phyloP scores from a whole-genome alignment of 164 flowering plant species.

The Litsea cubeba region DNA sequence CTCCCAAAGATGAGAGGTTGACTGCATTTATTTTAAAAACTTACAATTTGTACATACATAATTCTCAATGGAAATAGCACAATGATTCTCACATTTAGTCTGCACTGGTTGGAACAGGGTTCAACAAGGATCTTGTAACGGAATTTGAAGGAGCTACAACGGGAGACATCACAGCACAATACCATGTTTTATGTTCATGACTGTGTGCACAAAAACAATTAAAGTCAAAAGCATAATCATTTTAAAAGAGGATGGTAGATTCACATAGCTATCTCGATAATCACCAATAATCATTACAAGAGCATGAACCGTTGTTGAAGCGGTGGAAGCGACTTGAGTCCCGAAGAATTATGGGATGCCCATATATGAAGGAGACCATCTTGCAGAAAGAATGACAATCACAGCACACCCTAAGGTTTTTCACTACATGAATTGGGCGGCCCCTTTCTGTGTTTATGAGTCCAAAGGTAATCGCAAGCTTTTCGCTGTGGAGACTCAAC shows the following conservation, averaged over 20 bases:
- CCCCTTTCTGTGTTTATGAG: slow-evolving; percentile 13
- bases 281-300: slow-evolving; percentile 32
- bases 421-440: slow-evolving; percentile 22
- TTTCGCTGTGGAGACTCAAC: slow-evolving; percentile 22
- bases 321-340: slow-evolving; percentile 29
- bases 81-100: too few relatives aligned
- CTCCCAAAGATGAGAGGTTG: too few relatives aligned
- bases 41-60: too few relatives aligned
- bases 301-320: slow-evolving; percentile 25
- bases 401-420: slow-evolving; percentile 24
- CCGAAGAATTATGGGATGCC: slow-evolving; percentile 16
- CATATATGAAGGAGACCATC: slow-evolving; percentile 18
- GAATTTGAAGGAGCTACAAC: too few relatives aligned
- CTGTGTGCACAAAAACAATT: too few relatives aligned
- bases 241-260: background rate
- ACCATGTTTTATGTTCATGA: too few relatives aligned
- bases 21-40: too few relatives aligned
- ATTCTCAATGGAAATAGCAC: too few relatives aligned
- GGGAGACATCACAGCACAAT: too few relatives aligned
- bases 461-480: slow-evolving; percentile 28
- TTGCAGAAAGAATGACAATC: slow-evolving; percentile 25
- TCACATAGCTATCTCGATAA: too few relatives aligned
- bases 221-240: background rate
- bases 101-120: too few relatives aligned
- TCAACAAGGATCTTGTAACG: too few relatives aligned